Conservation (phyloP, 73 alveolate genomes). For the Paramecium sonneborni region DNA sequence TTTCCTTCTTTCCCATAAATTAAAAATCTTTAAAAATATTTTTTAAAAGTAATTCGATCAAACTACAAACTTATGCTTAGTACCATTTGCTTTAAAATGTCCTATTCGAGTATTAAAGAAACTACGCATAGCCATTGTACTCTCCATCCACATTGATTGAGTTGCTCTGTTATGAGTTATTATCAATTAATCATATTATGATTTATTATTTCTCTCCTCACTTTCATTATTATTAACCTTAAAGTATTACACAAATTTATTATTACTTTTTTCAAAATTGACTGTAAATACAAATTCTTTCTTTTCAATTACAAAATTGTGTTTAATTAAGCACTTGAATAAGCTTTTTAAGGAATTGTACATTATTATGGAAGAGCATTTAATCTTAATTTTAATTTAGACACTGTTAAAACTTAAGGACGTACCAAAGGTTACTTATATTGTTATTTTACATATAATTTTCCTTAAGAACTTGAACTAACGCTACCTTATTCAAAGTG, state of each 20-base stretch:
- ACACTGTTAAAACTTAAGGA: slow-evolving; percentile 1
- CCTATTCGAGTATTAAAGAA: slow-evolving; percentile 32
- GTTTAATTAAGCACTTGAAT: background rate
- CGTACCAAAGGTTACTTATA: background rate
- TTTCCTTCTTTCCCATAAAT: slow-evolving; percentile 49
- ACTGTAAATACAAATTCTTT: slow-evolving; percentile 43
- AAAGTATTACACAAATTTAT: background rate
- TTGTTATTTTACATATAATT: background rate
- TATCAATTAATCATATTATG: background rate
- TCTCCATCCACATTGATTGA: slow-evolving; percentile 30
- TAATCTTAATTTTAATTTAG: background rate
- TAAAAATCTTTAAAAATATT: background rate
- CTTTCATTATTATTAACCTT: slow-evolving; percentile 34
- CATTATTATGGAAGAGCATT: slow-evolving; percentile 10
- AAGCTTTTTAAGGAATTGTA: background rate
- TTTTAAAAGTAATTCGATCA: background rate
- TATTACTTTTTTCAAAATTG: slow-evolving; percentile 16
- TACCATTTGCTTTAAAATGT: background rate
- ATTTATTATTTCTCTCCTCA: background rate
- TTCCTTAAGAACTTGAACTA: background rate
- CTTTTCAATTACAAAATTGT: slow-evolving; percentile 21
- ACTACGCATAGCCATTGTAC: slow-evolving; percentile 35
- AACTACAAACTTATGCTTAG: background rate
- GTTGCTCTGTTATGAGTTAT: slow-evolving; percentile 11
- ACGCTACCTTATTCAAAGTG: background rate